These are phyloP conservation scores for Lolium rigidum DNA, from an alignment of 176 grass and related monocot genomes.

Conservation along the genomic window DNA sequence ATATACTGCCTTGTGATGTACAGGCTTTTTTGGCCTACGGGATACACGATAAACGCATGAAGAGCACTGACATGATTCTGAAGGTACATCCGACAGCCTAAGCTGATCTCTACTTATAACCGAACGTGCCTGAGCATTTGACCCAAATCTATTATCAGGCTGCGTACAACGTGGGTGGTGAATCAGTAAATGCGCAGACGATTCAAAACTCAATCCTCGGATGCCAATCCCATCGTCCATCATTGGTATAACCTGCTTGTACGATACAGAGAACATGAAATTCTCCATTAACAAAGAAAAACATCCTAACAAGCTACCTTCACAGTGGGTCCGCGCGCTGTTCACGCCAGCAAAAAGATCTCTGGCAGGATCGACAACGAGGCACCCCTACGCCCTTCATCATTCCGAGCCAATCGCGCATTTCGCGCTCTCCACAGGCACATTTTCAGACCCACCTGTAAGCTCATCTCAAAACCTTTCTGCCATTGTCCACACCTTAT, in stretches of 20 bases:
- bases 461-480: background rate
- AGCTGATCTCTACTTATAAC: background rate
- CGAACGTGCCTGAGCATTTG: conserved; percentile 40
- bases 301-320: conserved; percentile 11
- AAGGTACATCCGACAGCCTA: conserved; percentile 53
- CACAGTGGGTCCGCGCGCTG: conserved; percentile 64
- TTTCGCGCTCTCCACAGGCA: conserved; percentile 86
- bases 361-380: conserved; percentile 45
- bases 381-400: conserved; percentile 71
- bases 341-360: conserved; percentile 64
- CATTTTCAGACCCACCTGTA: conserved; percentile 91
- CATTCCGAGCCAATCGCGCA: conserved; percentile 65
- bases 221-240: conserved; percentile 86
- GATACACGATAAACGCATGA: conserved; percentile 72
- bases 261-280: background rate
- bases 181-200: conserved; percentile 83
- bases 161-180: conserved; percentile 85
- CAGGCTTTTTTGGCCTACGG: conserved; percentile 87
- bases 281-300: background rate
- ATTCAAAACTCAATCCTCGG: conserved; percentile 93
- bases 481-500: background rate
- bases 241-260: conserved; percentile 62
- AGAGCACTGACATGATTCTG: conserved; percentile 81
- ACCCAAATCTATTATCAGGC: conserved; percentile 49
- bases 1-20: conserved; percentile 23